Evolutionary conservation across 2,329 filamentous ascomycete genomes (phyloP).

Genomic region (Cytospora piceicola): DNA sequence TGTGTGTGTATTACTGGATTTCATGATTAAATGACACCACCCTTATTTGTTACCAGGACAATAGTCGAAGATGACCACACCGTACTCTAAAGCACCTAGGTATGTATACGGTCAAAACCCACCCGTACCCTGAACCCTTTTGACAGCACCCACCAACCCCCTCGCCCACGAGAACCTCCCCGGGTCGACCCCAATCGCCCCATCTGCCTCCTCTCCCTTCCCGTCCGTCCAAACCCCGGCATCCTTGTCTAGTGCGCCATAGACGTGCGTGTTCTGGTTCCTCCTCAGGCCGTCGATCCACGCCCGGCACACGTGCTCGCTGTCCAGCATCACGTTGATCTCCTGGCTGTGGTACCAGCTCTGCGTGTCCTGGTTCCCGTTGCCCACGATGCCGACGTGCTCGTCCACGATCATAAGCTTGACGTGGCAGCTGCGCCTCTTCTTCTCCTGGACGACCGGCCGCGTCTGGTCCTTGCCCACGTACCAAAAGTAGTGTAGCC

Average conservation of each 20-base stretch:
- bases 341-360: conserved; percentile 80
- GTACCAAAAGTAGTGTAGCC: conserved; percentile 70
- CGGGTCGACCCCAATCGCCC: conserved; percentile 56
- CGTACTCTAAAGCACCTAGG: no score
- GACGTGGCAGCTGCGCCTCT: conserved; percentile 72
- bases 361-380: conserved; percentile 81
- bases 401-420: conserved; percentile 78
- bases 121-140: conserved; percentile 59
- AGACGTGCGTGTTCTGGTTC: conserved; percentile 68
- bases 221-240: conserved; percentile 67
- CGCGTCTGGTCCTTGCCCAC: conserved; percentile 72
- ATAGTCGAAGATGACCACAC: not conserved
- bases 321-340: conserved; percentile 76
- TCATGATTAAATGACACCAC: no score
- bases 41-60: not conserved
- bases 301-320: conserved; percentile 58
- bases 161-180: conserved; percentile 62
- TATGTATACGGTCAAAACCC: conserved; percentile 48
- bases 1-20: not conserved
- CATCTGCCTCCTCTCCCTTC: conserved; percentile 52
- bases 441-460: conserved; percentile 69
- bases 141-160: conserved; percentile 60
- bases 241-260: conserved; percentile 54
- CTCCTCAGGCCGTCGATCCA: conserved; percentile 59
- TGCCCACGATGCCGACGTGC: conserved; percentile 71